Evolutionary conservation across 2,329 filamentous ascomycete genomes (phyloP).

Genomic region (Phialemonium atrogriseum): DNA sequence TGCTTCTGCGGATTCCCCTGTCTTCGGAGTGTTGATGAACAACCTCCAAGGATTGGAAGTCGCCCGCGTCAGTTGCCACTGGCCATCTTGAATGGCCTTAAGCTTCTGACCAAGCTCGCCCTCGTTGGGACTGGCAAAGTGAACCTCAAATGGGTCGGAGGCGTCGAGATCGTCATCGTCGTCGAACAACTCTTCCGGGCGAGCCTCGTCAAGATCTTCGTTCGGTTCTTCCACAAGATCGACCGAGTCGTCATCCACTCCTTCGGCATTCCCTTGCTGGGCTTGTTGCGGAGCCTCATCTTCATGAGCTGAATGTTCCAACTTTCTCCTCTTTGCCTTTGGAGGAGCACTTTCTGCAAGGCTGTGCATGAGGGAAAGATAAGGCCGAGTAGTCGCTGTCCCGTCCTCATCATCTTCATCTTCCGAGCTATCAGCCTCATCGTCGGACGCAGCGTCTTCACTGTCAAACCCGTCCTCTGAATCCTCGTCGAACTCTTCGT

Average conservation of each 20-base stretch:
- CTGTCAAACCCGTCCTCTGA: slow-evolving; percentile 5
- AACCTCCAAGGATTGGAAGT: slow-evolving; percentile 38
- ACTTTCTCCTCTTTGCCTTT: slow-evolving; percentile 48
- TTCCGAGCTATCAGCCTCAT: slow-evolving; percentile 33
- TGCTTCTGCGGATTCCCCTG: slow-evolving; percentile 22
- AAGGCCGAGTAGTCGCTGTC: slow-evolving; percentile 37
- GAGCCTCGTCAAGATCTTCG: slow-evolving; percentile 28
- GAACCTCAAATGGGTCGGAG: slow-evolving; percentile 68
- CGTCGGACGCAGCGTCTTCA: slow-evolving; percentile 21
- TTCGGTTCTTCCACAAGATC: slow-evolving; percentile 38
- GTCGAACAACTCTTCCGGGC: slow-evolving; percentile 23
- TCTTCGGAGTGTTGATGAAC: slow-evolving; percentile 37
- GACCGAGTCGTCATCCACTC: slow-evolving; percentile 27
- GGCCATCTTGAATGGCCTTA: slow-evolving; percentile 36
- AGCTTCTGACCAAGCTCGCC: slow-evolving; percentile 47
- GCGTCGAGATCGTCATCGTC: slow-evolving; percentile 38
- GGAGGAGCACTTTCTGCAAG: slow-evolving; percentile 34
- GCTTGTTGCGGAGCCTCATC: slow-evolving; percentile 9
- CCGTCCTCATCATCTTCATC: slow-evolving; percentile 36
- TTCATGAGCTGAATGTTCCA: slow-evolving; percentile 29
- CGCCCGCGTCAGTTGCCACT: slow-evolving; percentile 43
- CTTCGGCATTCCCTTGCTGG: slow-evolving; percentile 16
- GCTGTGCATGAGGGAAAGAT: slow-evolving; percentile 50
- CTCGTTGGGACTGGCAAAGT: slow-evolving; percentile 66
- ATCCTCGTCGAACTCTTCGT: slow-evolving; percentile 15